Evolutionary conservation across 495 filamentous ascomycete species (phyloP).

Genomic region (Trichoderma asperelloides): DNA sequence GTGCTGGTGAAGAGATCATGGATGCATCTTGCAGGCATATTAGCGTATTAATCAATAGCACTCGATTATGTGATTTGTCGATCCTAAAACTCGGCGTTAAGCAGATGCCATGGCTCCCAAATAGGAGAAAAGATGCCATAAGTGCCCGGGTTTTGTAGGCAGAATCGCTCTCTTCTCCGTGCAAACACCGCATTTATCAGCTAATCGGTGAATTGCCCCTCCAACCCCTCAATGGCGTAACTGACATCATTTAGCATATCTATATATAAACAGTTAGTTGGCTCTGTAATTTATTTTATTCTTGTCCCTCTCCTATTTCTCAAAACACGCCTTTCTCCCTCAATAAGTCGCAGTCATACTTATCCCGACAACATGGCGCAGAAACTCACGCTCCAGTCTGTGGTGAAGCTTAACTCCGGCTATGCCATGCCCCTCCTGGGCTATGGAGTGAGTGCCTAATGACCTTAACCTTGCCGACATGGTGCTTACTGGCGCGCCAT

Average conservation of each 20-base stretch:
- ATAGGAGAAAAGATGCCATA: background rate
- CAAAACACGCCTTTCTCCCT: background rate
- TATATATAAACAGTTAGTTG: background rate
- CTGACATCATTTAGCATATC: background rate
- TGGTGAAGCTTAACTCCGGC: slow-evolving; percentile 58
- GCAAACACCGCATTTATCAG: background rate
- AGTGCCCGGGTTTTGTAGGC: background rate
- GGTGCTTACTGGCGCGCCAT: background rate
- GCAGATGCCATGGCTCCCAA: background rate
- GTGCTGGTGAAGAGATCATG: no score
- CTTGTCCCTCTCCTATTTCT: background rate
- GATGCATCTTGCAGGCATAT: no score
- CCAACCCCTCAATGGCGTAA: background rate
- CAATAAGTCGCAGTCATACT: no score
- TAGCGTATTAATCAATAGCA: no score
- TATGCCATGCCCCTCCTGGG: slow-evolving; percentile 64
- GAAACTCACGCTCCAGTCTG: slow-evolving; percentile 48
- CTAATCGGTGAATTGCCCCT: background rate
- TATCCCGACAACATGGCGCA: slow-evolving; percentile 46
- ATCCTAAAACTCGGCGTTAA: background rate
- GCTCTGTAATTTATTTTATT: background rate
- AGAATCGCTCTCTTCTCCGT: background rate
- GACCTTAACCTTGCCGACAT: slow-evolving; percentile 5
- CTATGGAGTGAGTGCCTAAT: slow-evolving; percentile 47
- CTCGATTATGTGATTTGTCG: no score